Conservation (phyloP, 805 yeast species). For the Clavispora santaluciae region DNA sequence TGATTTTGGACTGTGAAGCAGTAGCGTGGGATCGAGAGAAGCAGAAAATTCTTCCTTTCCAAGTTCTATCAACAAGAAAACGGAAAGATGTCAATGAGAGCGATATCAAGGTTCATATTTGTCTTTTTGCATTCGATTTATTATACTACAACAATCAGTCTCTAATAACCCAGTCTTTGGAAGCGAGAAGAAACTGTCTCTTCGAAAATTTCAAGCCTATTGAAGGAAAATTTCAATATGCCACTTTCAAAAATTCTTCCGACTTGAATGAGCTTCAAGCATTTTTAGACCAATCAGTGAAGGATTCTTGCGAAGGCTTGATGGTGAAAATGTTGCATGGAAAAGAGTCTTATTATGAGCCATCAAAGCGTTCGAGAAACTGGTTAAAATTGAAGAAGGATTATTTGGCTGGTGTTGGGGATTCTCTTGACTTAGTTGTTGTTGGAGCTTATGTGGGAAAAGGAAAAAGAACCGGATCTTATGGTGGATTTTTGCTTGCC, state of each 20-base stretch:
- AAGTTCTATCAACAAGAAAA: constrained; percentile 86
- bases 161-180: constrained; percentile 59
- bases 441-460: constrained; percentile 91
- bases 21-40: constrained; percentile 90
- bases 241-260: constrained; percentile 66
- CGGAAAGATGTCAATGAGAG: constrained; percentile 86
- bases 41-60: constrained; percentile 87
- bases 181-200: constrained; percentile 64
- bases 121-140: constrained; percentile 88
- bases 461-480: constrained; percentile 91
- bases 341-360: constrained; percentile 79
- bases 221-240: constrained; percentile 78
- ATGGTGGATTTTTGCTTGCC: constrained; percentile 91
- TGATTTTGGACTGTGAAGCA: constrained; percentile 93
- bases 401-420: constrained; percentile 92
- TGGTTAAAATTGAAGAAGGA: constrained; percentile 96
- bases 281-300: constrained; percentile 84
- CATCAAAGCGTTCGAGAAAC: constrained; percentile 89
- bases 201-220: constrained; percentile 52
- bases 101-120: constrained; percentile 86
- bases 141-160: constrained; percentile 71
- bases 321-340: constrained; percentile 92
- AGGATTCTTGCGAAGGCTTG: constrained; percentile 89
- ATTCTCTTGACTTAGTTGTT: constrained; percentile 88
- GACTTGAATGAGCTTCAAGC: constrained; percentile 70